Evolutionary conservation across 305 asterid genomes (phyloP), one percentile per base, ranked within the genome.

Genomic region (Solanum hybrid): DNA sequence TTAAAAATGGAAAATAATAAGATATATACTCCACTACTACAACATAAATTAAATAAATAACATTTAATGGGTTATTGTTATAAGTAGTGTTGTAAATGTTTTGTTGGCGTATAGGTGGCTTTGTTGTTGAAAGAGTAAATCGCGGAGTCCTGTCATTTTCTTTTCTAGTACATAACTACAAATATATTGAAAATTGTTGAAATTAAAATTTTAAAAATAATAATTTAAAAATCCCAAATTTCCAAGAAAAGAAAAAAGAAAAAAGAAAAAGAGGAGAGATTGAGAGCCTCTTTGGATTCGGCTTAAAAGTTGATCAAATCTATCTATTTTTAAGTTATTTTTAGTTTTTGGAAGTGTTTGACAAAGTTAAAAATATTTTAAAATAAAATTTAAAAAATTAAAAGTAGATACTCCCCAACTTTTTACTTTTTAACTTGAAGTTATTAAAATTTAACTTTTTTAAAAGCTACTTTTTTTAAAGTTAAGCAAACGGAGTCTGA

Each of bases 51-150:
- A 83, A 51, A 18, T 46, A 29, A 83, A 83, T 83, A 39, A 10
- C 40, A 83, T 83, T 84, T 51, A 84, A 84, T 51, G 40, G 40
- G 0, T 82, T 29, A 83, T 46, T 40, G 87, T 40, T 83, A 83
- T 28, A 34, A 76, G 82, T 33, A 40, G 69, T 82, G 87, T 46
- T 84, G 87, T 46, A 16, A 84, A 84, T 84, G 74, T 29, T 51
- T 46, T 84, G 40, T 51, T 84, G 78, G 91, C 13, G 35, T 67
- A 34, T n/a, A 39, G 89, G 90, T 90, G 18, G 88, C 79, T 67
- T 87, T 79, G 67, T 87, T 40, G 90, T 90, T 76, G 88, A 69
- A 51, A 14, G 71, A 81, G 89, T 81, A 87, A 87, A 90, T 87
- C 64, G 24, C 88, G 76, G 86, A 34, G 77, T 73, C 86, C 34